These are phyloP conservation scores for Cladosporium velox DNA, from an alignment of 2,329 filamentous ascomycete genomes.

Conservation along the genomic window DNA sequence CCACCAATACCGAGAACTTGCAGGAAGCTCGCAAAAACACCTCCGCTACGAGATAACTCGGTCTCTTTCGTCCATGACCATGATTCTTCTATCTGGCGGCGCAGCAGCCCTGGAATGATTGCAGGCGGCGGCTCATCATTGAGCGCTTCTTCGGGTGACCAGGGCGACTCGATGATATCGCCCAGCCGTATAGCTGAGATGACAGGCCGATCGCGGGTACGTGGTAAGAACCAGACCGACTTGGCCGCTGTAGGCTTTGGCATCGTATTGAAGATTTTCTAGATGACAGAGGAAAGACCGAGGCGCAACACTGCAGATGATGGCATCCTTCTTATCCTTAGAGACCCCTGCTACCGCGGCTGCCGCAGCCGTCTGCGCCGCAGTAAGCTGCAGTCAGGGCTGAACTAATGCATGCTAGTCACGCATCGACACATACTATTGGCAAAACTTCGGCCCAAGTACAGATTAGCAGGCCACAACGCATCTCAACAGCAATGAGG, in stretches of 20 bases:
- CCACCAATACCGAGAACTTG: constrained; percentile 1
- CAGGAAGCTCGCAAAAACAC: background rate
- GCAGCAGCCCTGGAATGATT: background rate
- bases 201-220: constrained; percentile 4
- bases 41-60: background rate
- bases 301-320: background rate
- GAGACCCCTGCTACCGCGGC: background rate
- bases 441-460: background rate
- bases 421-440: background rate
- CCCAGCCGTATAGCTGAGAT: background rate
- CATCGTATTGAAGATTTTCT: background rate
- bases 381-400: background rate
- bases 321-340: background rate
- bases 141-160: constrained; percentile 4
- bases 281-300: background rate
- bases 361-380: background rate
- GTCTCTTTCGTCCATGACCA: background rate
- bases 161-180: background rate
- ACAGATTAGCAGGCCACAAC: background rate
- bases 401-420: constrained; percentile 1
- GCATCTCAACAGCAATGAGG: background rate
- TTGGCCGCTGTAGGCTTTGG: background rate
- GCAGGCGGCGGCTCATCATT: constrained; percentile 1
- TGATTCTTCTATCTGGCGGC: background rate
- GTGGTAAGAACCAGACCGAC: background rate